Conservation (phyloP, 495 filamentous ascomycete species). For the Talaromyces adpressus region DNA sequence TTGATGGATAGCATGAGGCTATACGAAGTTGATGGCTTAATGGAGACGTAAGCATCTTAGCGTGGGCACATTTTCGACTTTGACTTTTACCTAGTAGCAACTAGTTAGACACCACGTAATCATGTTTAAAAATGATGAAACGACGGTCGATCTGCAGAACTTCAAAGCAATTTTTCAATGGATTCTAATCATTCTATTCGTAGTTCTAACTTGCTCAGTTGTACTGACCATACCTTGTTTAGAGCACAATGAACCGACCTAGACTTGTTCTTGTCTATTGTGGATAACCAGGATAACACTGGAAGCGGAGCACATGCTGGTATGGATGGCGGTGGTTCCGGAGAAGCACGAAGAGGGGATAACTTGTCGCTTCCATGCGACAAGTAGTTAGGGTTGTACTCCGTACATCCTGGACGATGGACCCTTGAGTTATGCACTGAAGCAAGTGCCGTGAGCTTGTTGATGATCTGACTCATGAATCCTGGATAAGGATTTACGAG, state of each 20-base stretch:
- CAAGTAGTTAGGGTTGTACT: not conserved
- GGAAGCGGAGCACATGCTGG: too few relatives aligned
- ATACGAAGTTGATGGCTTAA: not conserved
- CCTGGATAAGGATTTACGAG: not conserved
- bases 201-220: not conserved
- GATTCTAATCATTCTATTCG: not conserved
- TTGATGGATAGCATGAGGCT: not conserved
- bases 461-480: not conserved
- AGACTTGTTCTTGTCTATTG: too few relatives aligned
- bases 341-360: not conserved
- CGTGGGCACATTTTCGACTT: not conserved
- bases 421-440: not conserved
- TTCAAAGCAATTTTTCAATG: not conserved
- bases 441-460: not conserved
- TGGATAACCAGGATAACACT: not conserved
- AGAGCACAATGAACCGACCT: not conserved
- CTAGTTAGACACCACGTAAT: not conserved
- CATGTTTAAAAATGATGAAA: not conserved
- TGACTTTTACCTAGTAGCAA: not conserved
- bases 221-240: not conserved
- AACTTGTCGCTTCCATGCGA: not conserved
- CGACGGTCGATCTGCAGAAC: not conserved
- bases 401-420: not conserved
- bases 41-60: not conserved
- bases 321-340: too few relatives aligned